phyloP scores from a whole-genome alignment of 2,329 filamentous ascomycete species.

The Hypoxylon sp. region DNA sequence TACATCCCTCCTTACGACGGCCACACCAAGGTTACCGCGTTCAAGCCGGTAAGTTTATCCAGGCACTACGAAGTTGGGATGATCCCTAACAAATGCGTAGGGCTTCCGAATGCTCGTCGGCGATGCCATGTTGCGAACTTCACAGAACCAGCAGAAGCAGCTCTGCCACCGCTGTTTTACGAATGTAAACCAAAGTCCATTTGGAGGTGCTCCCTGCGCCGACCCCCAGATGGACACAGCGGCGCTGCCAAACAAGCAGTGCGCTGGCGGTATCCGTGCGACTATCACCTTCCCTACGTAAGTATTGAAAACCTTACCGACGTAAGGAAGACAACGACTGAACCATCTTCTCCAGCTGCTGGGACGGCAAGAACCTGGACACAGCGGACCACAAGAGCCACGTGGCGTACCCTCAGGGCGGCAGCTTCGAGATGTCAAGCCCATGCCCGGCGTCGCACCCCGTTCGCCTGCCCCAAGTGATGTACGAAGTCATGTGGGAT shows the following conservation, averaged over 20 bases:
- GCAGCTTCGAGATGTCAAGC: constrained; percentile 45
- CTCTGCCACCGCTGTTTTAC: constrained; percentile 49
- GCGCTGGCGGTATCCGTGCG: constrained; percentile 45
- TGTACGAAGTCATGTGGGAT: constrained; percentile 59
- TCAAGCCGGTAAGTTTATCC: constrained; percentile 43
- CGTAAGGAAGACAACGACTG: not conserved
- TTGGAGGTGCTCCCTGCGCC: constrained; percentile 48
- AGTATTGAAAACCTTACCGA: not conserved
- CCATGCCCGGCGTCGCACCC: constrained; percentile 47
- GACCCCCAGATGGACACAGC: constrained; percentile 43
- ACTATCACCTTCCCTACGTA: constrained; percentile 48
- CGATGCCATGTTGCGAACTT: constrained; percentile 40
- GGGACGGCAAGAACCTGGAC: constrained; percentile 53
- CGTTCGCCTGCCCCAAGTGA: constrained; percentile 54
- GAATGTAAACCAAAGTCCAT: constrained; percentile 45
- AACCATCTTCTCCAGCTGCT: constrained; percentile 40
- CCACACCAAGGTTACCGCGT: constrained; percentile 46
- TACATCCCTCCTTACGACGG: constrained; percentile 50
- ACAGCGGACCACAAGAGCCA: constrained; percentile 51
- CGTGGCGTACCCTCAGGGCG: constrained; percentile 44
- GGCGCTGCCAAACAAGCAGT: constrained; percentile 41
- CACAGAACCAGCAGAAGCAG: constrained; percentile 46
- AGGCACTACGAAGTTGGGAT: not conserved
- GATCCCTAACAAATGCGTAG: constrained; percentile 20
- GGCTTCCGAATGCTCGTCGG: constrained; percentile 51